Evolutionary conservation across 371 early-diverging fungal species (phyloP).

Genomic region (Apophysomyces variabilis): DNA sequence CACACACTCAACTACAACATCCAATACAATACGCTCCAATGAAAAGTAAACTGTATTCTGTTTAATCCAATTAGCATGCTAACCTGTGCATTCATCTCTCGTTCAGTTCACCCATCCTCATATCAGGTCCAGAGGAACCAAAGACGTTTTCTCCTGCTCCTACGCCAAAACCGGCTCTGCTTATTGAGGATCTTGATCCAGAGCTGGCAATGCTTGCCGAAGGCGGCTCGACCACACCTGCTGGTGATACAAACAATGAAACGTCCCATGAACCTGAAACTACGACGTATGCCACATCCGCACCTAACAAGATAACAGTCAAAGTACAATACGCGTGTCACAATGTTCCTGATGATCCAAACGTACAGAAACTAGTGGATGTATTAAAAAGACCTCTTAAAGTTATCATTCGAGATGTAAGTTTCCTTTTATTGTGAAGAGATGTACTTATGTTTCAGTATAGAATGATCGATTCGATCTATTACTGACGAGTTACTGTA

Average conservation of each 20-base stretch:
- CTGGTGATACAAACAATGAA: neutral
- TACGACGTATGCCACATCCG: neutral
- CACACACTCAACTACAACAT: neutral
- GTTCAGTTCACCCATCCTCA: neutral
- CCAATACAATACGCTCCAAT: neutral
- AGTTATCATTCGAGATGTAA: conserved; percentile 45
- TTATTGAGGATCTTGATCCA: conserved; percentile 45
- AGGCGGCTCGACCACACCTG: neutral
- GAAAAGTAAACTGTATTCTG: neutral
- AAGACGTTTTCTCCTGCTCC: too few relatives aligned
- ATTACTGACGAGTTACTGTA: conserved; percentile 31
- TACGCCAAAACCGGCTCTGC: neutral
- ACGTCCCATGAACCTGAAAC: neutral
- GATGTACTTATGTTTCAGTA: neutral
- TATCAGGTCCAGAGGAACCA: neutral
- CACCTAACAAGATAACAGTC: conserved; percentile 33
- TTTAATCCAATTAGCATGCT: neutral
- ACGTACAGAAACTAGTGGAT: conserved; percentile 5
- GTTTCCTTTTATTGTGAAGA: neutral
- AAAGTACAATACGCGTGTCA: conserved; percentile 34
- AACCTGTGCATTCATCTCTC: too few relatives aligned
- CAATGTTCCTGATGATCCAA: neutral
- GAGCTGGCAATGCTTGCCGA: conserved; percentile 29
- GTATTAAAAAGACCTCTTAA: conserved; percentile 34
- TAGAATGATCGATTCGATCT: conserved; percentile 42